Percentiles rank a stretch among this genome's conserved stretches.
Conservation (phyloP, 2,329 filamentous ascomycete genomes). For the Endocalyx cinctus region DNA sequence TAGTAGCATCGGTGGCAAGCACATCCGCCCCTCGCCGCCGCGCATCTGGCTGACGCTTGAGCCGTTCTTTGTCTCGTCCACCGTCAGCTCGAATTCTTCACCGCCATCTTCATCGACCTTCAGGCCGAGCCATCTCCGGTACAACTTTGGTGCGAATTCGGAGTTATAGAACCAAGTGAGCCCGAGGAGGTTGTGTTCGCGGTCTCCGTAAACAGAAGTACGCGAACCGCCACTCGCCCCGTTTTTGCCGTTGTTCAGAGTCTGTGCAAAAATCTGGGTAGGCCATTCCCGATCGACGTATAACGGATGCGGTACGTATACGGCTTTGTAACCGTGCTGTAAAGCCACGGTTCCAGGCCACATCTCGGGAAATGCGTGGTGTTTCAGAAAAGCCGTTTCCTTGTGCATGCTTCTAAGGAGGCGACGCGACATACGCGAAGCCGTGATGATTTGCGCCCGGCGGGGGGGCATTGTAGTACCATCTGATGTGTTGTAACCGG, state of each 20-base stretch:
- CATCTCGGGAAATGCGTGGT: constrained; percentile 95
- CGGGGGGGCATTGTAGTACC: constrained; percentile 62
- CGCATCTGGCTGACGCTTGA: constrained; percentile 48
- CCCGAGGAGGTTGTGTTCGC: constrained; percentile 84
- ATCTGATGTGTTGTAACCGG: constrained; percentile 68
- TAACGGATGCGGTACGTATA: constrained; percentile 66
- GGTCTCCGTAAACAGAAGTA: constrained; percentile 72
- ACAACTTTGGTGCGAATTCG: constrained; percentile 75
- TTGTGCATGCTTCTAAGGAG: constrained; percentile 85
- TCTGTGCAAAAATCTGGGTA: constrained; percentile 66
- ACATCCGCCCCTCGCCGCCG: constrained; percentile 80
- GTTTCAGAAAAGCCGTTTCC: constrained; percentile 78
- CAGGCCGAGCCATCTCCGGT: constrained; percentile 80
- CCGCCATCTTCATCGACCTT: constrained; percentile 74
- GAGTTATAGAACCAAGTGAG: constrained; percentile 92
- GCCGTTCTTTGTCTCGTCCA: constrained; percentile 47
- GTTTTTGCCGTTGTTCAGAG: constrained; percentile 76
- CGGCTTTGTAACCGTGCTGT: constrained; percentile 53
- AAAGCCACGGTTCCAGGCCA: constrained; percentile 85
- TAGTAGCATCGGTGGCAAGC: constrained; percentile 80
- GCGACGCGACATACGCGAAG: constrained; percentile 74
- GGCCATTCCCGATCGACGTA: constrained; percentile 89
- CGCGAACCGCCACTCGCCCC: constrained; percentile 69
- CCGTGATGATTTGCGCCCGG: constrained; percentile 83
- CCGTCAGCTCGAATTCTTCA: constrained; percentile 66